Evolutionary conservation across 768 basidiomycete species (phyloP).

Genomic region (Myochromella boudieri): DNA sequence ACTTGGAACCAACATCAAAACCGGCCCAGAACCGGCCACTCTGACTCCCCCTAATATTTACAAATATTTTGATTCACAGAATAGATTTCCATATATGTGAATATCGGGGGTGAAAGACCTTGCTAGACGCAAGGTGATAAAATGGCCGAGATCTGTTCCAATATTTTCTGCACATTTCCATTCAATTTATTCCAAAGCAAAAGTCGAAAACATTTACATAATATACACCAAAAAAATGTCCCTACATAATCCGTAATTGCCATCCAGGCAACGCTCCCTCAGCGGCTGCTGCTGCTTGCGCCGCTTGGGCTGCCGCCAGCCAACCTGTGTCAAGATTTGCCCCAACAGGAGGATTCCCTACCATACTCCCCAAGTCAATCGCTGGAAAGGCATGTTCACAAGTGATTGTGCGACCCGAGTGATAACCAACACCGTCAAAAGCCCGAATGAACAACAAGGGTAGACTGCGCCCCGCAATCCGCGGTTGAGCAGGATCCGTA

Average conservation of each 20-base stretch:
- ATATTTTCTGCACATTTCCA: not conserved
- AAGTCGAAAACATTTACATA: conserved; percentile 32
- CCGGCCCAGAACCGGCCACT: no score
- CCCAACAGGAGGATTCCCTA: conserved; percentile 43
- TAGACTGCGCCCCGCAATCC: conserved; percentile 64
- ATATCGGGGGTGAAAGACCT: no score
- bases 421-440: conserved; percentile 85
- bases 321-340: conserved; percentile 60
- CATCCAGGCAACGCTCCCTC: conserved; percentile 74
- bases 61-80: no score
- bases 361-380: conserved; percentile 60
- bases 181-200: conserved; percentile 34
- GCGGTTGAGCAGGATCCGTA: conserved; percentile 33
- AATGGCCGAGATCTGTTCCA: no score
- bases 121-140: no score
- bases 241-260: conserved; percentile 78
- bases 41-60: no score
- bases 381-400: conserved; percentile 79
- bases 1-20: no score
- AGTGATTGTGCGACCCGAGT: conserved; percentile 81
- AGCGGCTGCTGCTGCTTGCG: conserved; percentile 64
- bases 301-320: conserved; percentile 74
- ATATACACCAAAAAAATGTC: conserved; percentile 26
- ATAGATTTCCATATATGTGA: no score
- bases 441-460: conserved; percentile 82